Evolutionary conservation across 495 filamentous ascomycete species (phyloP), one percentile per base, ranked within the genome.

Genomic region (Trichoderma parareesei): DNA sequence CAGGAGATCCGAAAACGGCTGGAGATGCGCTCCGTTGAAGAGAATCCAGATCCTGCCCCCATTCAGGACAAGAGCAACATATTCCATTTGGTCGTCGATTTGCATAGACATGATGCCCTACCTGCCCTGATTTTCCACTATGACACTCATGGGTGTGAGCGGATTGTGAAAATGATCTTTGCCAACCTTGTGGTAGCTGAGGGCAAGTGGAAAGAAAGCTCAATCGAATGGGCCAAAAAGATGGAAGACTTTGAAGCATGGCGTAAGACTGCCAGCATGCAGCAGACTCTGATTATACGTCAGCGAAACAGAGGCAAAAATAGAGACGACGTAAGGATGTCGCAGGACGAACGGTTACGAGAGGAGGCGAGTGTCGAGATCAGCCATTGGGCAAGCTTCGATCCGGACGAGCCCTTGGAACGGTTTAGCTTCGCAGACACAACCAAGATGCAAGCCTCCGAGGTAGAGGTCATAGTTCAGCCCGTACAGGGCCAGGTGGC

Each of bases 71-170:
- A 72, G 53, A 46, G 75, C 57, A 65, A 79, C 5, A 84, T 82
- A 3, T 76, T 91, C 27, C 82, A 86, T 0, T 70, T 92, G 41
- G 76, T 91, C 0, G 77, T 72, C 37, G 79, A 84, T 14, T 80
- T 93, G 1, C 83, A 91, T 61, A 73, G 78, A 3, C 79, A 82
- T 65, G 79, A 82, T 64, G 88, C 87, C 3, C 78, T 93, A 5
- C 90, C 90, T 0, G 89, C 87, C 0, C 82, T 93, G 16, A 67
- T 92, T 5, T 92, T 93, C 78, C 90, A 90, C 65, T 92, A 88
- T 70, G 87, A 91, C 65, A 82, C 90, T 43, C 66, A 64, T 1
- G 69, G 72, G 20, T 93, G 90, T 65, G 88, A 92, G 72, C 67
- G 68, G 2, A 79, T 90, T 14, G 80, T 79, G 55, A 43, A 65